Conservation (phyloP, 2,329 filamentous ascomycete species). For the Myriangium duriaei region DNA sequence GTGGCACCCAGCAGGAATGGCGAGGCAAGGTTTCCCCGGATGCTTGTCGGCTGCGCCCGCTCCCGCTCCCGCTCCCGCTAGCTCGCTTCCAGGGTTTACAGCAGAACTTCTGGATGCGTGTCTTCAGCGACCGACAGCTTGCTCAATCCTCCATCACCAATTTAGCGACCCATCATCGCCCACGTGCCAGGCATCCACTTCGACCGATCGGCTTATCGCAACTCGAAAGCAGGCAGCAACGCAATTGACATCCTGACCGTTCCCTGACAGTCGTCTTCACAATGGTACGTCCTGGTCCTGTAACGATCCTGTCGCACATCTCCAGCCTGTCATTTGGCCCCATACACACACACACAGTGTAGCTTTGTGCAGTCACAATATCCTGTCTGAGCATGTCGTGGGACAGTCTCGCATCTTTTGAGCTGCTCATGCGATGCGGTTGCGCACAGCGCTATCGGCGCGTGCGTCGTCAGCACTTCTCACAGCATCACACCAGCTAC, state of each 20-base stretch:
- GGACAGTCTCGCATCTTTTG: not conserved
- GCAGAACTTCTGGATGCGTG: not conserved
- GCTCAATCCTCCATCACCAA: not conserved
- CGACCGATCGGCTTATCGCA: not conserved
- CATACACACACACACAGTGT: too few relatives aligned
- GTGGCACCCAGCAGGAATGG: too few relatives aligned
- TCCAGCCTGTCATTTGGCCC: not conserved
- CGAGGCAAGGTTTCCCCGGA: too few relatives aligned
- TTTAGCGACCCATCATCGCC: not conserved
- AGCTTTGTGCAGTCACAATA: not conserved
- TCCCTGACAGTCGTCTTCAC: not conserved
- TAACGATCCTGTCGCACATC: not conserved
- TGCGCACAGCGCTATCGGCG: not conserved
- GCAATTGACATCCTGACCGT: not conserved
- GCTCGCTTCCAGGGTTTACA: too few relatives aligned
- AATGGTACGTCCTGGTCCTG: not conserved
- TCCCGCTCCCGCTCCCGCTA: too few relatives aligned
- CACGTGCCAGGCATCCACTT: not conserved
- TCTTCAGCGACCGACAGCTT: too few relatives aligned
- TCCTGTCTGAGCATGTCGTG: not conserved
- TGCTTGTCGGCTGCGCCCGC: too few relatives aligned
- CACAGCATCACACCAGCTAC: too few relatives aligned
- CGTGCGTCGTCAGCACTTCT: not conserved
- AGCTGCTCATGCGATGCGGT: not conserved
- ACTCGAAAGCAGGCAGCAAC: not conserved